Evolutionary conservation across 148 eudicot species (phyloP).

Genomic region (Rheum nobile): DNA sequence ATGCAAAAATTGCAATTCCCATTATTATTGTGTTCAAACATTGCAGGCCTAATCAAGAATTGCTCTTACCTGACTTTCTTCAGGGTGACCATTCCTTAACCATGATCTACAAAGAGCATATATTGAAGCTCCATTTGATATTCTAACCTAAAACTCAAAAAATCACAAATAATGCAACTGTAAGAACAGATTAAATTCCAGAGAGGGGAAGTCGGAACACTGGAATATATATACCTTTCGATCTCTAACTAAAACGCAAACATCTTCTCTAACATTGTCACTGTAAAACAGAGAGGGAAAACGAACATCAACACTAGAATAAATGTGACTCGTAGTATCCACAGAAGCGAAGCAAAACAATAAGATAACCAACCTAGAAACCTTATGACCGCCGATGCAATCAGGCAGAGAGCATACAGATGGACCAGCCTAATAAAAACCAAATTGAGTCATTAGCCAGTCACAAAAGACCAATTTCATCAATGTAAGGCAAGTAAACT

Average conservation of each 20-base stretch:
- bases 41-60: not conserved
- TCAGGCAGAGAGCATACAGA: constrained; percentile 6
- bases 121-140: constrained; percentile 5
- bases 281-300: not conserved
- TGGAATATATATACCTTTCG: not conserved
- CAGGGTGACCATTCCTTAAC: constrained; percentile 12
- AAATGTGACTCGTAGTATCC: not conserved
- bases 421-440: not conserved
- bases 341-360: not conserved
- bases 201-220: not conserved
- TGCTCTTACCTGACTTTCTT: constrained; percentile 6
- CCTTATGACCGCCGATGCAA: not conserved
- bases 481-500: too few species aligned
- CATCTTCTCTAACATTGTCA: not conserved
- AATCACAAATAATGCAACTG: not conserved
- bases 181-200: not conserved
- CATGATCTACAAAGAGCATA: constrained; percentile 11
- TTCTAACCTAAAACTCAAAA: constrained; percentile 5
- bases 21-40: not conserved
- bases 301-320: not conserved
- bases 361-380: not conserved
- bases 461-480: not conserved
- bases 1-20: not conserved
- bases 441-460: not conserved
- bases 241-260: constrained; percentile 1